phyloP scores from a whole-genome alignment of 2,329 filamentous ascomycete species.

The Cordyceps javanica region DNA sequence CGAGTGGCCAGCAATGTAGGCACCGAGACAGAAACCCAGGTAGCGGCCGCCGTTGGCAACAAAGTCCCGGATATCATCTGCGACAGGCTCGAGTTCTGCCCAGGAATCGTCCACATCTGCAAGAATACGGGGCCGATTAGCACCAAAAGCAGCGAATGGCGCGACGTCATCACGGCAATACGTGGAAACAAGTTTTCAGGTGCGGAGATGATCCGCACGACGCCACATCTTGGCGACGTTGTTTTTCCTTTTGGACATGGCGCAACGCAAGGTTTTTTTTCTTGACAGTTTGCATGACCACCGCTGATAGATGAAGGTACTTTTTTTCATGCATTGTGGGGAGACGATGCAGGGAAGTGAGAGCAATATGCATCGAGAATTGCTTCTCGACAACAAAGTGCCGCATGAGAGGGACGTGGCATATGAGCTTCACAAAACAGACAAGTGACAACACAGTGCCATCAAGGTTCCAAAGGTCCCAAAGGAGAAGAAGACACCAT shows the following conservation, averaged over 20 bases:
- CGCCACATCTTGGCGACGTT: neutral
- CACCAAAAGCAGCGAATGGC: too few relatives aligned
- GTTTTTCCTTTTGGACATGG: neutral
- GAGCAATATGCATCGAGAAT: neutral
- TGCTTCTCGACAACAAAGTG: neutral
- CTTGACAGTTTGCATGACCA: neutral
- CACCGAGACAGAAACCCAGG: conserved; percentile 23
- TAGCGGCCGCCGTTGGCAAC: conserved; percentile 20
- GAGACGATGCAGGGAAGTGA: neutral
- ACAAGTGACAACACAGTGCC: neutral
- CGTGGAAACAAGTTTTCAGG: neutral
- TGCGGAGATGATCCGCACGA: neutral
- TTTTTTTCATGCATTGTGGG: neutral
- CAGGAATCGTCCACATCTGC: conserved; percentile 19
- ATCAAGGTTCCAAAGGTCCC: neutral
- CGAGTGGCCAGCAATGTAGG: conserved; percentile 20
- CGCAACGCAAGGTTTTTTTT: neutral
- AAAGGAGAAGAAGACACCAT: neutral
- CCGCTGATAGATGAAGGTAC: neutral
- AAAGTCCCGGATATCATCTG: conserved; percentile 15
- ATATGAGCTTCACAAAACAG: neutral
- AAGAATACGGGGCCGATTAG: neutral
- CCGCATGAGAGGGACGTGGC: too few relatives aligned
- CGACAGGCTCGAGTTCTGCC: conserved; percentile 13
- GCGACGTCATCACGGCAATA: neutral